phyloP scores from a whole-genome alignment of 192 early-diverging fungal genomes.

The Backusella circina region DNA sequence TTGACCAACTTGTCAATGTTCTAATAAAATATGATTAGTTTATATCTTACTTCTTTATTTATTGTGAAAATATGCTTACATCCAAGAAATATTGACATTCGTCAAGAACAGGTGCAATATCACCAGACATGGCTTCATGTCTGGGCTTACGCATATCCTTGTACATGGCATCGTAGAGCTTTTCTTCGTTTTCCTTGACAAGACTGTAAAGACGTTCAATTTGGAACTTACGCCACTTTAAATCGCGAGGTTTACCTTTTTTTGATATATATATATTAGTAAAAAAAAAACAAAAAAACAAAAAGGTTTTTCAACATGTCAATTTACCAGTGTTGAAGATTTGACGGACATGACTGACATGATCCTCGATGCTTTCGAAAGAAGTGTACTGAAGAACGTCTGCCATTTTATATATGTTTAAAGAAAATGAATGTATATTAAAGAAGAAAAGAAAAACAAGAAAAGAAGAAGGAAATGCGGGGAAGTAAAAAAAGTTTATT shows the following conservation, averaged over 20 bases:
- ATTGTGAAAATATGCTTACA: conserved; percentile 8
- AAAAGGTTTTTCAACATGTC: background rate
- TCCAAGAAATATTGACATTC: conserved; percentile 40
- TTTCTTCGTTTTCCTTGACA: conserved; percentile 56
- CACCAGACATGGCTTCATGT: conserved; percentile 51
- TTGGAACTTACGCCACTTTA: conserved; percentile 56
- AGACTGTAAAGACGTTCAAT: conserved; percentile 57
- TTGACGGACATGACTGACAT: conserved; percentile 35
- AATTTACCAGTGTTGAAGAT: conserved; percentile 41
- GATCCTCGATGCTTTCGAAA: conserved; percentile 37
- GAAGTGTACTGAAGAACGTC: conserved; percentile 36
- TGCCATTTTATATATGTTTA: background rate
- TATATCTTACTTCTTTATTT: background rate
- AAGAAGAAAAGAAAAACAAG: background rate
- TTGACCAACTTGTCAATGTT: conserved; percentile 58
- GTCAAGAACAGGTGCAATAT: conserved; percentile 47
- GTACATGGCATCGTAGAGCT: conserved; percentile 48
- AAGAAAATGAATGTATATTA: background rate
- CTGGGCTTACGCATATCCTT: conserved; percentile 57
- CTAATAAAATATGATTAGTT: background rate
- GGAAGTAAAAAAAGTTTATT: background rate
- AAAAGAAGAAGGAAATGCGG: background rate
- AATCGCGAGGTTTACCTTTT: conserved; percentile 38
- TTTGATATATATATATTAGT: background rate
- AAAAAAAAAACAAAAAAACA: background rate